Percentiles rank a stretch among this genome's conserved stretches.
Conservation (phyloP, 2,329 filamentous ascomycete genomes). For the Myriosclerotinia scirpicola region DNA sequence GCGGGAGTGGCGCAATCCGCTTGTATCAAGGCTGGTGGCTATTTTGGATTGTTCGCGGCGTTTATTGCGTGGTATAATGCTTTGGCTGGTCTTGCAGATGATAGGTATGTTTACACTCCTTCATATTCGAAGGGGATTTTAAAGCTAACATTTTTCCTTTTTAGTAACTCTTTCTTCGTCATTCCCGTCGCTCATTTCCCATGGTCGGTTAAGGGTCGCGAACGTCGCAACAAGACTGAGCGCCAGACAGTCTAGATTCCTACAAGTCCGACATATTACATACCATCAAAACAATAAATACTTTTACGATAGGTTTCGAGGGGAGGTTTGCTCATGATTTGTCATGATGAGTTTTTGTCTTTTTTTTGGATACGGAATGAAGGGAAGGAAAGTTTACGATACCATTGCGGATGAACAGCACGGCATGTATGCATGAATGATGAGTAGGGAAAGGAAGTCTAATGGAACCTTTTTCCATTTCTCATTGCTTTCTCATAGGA, state of each 20-base stretch:
- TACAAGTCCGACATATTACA: not conserved
- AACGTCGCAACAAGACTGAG: constrained; percentile 55
- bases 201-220: constrained; percentile 78
- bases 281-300: too few relatives aligned
- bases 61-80: constrained; percentile 89
- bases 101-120: constrained; percentile 49
- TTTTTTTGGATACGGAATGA: not conserved
- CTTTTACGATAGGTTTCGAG: not conserved
- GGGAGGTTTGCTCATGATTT: not conserved
- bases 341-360: not conserved
- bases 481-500: not conserved
- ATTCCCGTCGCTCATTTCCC: constrained; percentile 93
- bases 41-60: constrained; percentile 77
- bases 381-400: not conserved
- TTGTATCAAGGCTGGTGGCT: constrained; percentile 67
- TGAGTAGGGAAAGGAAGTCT: not conserved
- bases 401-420: not conserved
- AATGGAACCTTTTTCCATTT: too few relatives aligned
- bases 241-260: constrained; percentile 35
- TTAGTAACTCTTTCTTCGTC: constrained; percentile 83
- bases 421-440: not conserved
- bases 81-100: constrained; percentile 76
- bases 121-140: too few relatives aligned
- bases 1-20: constrained; percentile 43
- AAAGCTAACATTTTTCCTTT: constrained; percentile 40